Evolutionary conservation across 2,329 filamentous ascomycete genomes (phyloP).

Genomic region (Uncinocarpus reesii): DNA sequence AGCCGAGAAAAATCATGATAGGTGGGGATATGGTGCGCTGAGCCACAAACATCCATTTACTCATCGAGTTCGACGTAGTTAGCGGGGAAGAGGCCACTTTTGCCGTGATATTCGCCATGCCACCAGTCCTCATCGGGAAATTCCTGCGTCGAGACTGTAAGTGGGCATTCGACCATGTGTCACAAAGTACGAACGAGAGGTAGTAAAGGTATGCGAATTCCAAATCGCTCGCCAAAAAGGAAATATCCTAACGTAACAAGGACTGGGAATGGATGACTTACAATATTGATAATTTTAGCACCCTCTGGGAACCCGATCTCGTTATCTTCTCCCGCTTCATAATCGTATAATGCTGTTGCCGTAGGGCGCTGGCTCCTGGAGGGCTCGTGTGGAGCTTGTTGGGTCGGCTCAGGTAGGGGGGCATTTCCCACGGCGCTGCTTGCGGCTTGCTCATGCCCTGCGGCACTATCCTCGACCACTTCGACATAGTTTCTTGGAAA

Average conservation of each 20-base stretch:
- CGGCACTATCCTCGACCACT: slow-evolving; percentile 55
- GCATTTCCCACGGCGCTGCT: slow-evolving; percentile 29
- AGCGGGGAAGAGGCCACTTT: slow-evolving; percentile 67
- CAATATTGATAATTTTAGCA: slow-evolving; percentile 67
- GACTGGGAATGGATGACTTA: slow-evolving; percentile 41
- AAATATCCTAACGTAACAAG: no score
- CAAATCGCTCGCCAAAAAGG: no score
- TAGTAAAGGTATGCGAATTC: no score
- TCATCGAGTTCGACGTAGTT: slow-evolving; percentile 40
- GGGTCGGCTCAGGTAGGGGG: slow-evolving; percentile 22
- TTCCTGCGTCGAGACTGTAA: slow-evolving; percentile 45
- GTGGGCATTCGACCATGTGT: slow-evolving; percentile 20
- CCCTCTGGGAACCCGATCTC: slow-evolving; percentile 76
- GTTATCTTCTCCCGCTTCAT: slow-evolving; percentile 94
- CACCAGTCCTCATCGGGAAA: slow-evolving; percentile 99
- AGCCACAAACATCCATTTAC: slow-evolving; percentile 17
- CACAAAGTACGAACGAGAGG: no score
- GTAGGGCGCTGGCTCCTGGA: slow-evolving; percentile 44
- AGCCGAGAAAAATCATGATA: neutral
- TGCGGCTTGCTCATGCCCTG: slow-evolving; percentile 25
- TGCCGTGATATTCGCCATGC: slow-evolving; percentile 75
- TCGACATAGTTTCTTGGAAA: slow-evolving; percentile 98
- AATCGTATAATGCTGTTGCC: slow-evolving; percentile 84
- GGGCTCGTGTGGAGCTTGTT: slow-evolving; percentile 26
- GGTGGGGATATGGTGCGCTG: neutral